Base-by-base conservation (phyloP, 331 rosid genomes). In the Pyrus hybrid region DNA sequence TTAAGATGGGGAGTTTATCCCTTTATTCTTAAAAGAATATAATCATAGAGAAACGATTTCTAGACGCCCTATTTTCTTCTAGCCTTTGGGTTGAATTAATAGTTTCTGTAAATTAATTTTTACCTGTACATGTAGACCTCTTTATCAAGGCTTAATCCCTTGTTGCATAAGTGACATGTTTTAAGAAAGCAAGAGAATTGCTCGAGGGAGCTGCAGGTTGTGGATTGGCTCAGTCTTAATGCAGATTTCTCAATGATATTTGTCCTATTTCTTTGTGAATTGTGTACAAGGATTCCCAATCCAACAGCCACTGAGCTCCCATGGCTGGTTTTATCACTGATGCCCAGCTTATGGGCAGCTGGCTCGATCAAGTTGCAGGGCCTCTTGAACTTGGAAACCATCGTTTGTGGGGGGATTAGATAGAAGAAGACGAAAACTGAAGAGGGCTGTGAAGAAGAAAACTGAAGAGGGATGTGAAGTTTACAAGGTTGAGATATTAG, bases 101-200 rank as follows among this genome's bases (percentile, higher is more conserved):
- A 11, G 13, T 41, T 43, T 43, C 14, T 43, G 14, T 43, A 43
- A 43, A 43, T 43, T 53, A 18, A 53, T 53, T 58, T 57, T 58
- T 86, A 91, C 98, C 98, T 93, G 89, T 93, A 91, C 96, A 93
- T 91, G 81, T 93, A 91, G 77, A 91, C 88, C 78, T 93, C 98
- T 80, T 88, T 86, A 69, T 93, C 90, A 17, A 77, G 93, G 35
- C 87, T 77, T 20, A 91, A 85, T n/a, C 80, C 79, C 77, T 82
- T 89, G 84, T 83, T 70, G 96, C 98, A 93, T 4, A 93, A 82
- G 58, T 72, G 64, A 71, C 98, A 91, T 51, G 84, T 79, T 86
- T 88, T 87, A n/a, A 91, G 96, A 85, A 79, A 89, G 80, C 87
- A 85, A 28, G 76, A 76, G 49, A 28, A 72, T 2, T 58, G 83